Conservation (phyloP, 306 rosid genomes). For the Ziziphus jujuba region DNA sequence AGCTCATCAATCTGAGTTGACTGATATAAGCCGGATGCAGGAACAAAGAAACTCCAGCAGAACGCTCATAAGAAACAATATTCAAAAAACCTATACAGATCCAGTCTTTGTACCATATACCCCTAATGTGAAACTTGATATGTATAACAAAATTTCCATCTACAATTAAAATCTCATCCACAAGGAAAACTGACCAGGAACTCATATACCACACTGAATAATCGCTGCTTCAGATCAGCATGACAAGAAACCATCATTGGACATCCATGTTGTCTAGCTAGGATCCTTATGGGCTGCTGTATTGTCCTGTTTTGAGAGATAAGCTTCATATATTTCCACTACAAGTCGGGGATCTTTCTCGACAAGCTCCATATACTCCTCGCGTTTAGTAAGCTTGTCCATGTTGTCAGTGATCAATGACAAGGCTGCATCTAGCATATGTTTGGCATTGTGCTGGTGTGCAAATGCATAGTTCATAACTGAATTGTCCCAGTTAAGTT, state of each 20-base stretch:
- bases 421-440: slow-evolving; percentile 60
- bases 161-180: slow-evolving; percentile 26
- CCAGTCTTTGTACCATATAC: not conserved
- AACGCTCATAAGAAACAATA: not conserved
- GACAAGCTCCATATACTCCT: slow-evolving; percentile 64
- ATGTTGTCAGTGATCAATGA: slow-evolving; percentile 61
- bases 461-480: slow-evolving; percentile 59
- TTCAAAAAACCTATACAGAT: not conserved
- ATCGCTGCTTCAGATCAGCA: slow-evolving; percentile 9
- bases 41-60: too few relatives aligned
- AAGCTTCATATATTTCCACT: slow-evolving; percentile 76
- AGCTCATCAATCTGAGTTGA: too few relatives aligned
- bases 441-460: slow-evolving; percentile 66
- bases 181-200: slow-evolving; percentile 8
- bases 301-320: slow-evolving; percentile 62
- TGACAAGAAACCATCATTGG: not conserved
- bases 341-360: slow-evolving; percentile 70
- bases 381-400: slow-evolving; percentile 51
- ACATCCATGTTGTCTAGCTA: slow-evolving; percentile 8
- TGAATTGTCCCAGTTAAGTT: slow-evolving; percentile 68
- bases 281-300: slow-evolving; percentile 53
- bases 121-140: not conserved
- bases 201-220: slow-evolving; percentile 17
- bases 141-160: slow-evolving; percentile 5
- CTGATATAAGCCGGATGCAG: too few relatives aligned